A percentile compares a stretch with the other conserved stretches of the same genome.
phyloP scores from a whole-genome alignment of 164 flowering plant genomes.

The Akebia trifoliata region DNA sequence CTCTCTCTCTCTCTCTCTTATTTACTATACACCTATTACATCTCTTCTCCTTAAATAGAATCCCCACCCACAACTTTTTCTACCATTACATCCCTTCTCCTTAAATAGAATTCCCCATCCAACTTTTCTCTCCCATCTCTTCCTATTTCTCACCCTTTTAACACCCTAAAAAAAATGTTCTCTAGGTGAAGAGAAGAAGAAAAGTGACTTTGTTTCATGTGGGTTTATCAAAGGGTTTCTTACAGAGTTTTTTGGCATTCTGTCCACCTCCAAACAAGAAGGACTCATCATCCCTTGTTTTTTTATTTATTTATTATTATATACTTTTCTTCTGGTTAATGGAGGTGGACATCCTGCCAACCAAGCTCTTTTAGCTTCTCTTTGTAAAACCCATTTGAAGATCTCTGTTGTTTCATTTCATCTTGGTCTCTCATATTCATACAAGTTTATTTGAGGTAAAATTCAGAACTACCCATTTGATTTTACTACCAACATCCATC shows the following conservation, averaged over 20 bases:
- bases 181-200: neutral
- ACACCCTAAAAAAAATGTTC: neutral
- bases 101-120: conserved; percentile 24
- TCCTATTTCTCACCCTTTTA: conserved; percentile 6
- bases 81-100: conserved; percentile 2
- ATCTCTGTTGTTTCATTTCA: conserved; percentile 1
- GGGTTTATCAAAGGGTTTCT: conserved; percentile 82
- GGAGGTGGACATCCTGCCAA: conserved; percentile 99
- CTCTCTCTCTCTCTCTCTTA: conserved; percentile 25
- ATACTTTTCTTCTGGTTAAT: conserved; percentile 3
- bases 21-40: conserved; percentile 18
- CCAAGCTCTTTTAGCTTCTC: conserved; percentile 65
- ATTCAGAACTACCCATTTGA: neutral
- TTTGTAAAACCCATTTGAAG: conserved; percentile 71
- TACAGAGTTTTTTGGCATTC: conserved; percentile 91
- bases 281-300: neutral
- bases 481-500: no score
- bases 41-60: conserved; percentile 23
- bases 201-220: conserved; percentile 32
- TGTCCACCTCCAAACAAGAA: conserved; percentile 74
- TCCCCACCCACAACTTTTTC: conserved; percentile 13
- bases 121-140: conserved; percentile 1
- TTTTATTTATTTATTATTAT: neutral
- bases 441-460: no score
- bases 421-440: no score